These are phyloP conservation scores for Thoreauomyces humboldtii DNA, from an alignment of 192 early-diverging fungal species.

Conservation along the genomic window DNA sequence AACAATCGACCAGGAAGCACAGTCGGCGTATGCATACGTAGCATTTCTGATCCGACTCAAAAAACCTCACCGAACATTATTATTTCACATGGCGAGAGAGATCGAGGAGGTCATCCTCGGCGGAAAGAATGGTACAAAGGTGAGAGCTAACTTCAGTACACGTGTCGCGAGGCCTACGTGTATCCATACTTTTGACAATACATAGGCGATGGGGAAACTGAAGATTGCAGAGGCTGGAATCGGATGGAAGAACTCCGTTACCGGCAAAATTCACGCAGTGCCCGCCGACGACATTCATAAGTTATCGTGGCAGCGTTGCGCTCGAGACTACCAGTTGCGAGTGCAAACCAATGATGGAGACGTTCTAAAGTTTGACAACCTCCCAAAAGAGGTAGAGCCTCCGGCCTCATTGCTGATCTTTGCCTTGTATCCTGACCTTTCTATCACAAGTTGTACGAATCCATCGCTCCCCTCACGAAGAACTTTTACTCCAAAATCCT, in stretches of 20 bases:
- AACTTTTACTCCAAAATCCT: slow-evolving; percentile 70
- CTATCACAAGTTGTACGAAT: slow-evolving; percentile 83
- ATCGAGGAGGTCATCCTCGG: slow-evolving; percentile 46
- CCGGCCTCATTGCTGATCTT: not conserved
- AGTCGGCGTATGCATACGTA: no score
- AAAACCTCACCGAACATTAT: no score
- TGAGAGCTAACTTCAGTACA: slow-evolving; percentile 5
- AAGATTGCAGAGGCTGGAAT: slow-evolving; percentile 58
- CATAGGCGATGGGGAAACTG: slow-evolving; percentile 41
- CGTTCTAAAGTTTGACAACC: slow-evolving; percentile 87
- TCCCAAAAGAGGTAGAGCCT: slow-evolving; percentile 63
- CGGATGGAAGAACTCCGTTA: slow-evolving; percentile 69
- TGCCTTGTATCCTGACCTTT: not conserved
- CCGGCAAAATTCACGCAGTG: slow-evolving; percentile 55
- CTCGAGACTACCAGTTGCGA: slow-evolving; percentile 80
- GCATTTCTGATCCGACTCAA: no score
- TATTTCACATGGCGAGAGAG: slow-evolving; percentile 25
- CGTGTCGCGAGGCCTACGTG: no score
- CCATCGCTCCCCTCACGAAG: slow-evolving; percentile 68
- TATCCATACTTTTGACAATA: not conserved
- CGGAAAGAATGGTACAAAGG: slow-evolving; percentile 42
- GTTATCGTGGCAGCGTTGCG: slow-evolving; percentile 66
- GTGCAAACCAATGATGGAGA: slow-evolving; percentile 71
- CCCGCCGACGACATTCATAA: slow-evolving; percentile 61
- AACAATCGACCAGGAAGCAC: no score